Percentiles rank a stretch among this genome's conserved stretches.
Conservation (phyloP, 306 rosid genomes). For the Prinsepia uniflora region DNA sequence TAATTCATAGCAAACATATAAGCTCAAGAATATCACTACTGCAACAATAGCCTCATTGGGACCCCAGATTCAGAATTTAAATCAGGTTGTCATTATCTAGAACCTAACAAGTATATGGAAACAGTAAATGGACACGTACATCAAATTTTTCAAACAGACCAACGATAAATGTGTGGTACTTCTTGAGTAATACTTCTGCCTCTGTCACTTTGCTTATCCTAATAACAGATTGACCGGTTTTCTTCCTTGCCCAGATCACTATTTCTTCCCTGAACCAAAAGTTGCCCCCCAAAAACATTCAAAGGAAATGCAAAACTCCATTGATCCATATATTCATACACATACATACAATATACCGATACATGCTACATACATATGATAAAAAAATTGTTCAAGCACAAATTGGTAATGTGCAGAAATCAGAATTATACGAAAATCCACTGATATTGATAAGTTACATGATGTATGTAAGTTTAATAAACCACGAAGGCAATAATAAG, state of each 20-base stretch:
- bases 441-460: not conserved
- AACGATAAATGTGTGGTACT: conserved; percentile 54
- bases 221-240: conserved; percentile 64
- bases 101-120: not conserved
- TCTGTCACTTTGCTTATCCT: conserved; percentile 46
- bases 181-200: conserved; percentile 58
- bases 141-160: conserved; percentile 65
- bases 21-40: not conserved
- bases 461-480: not conserved
- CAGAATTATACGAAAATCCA: not conserved
- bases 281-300: conserved; percentile 7
- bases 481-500: not conserved
- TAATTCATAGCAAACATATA: conserved; percentile 15
- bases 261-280: conserved; percentile 73
- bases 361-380: not conserved
- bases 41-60: not conserved
- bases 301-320: not conserved
- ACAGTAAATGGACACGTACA: conserved; percentile 34
- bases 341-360: not conserved
- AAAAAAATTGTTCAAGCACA: not conserved
- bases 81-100: not conserved
- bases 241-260: conserved; percentile 79
- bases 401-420: not conserved
- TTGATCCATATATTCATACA: not conserved
- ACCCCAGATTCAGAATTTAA: not conserved